These are phyloP conservation scores for Camellia granthamiana DNA, from an alignment of 148 eudicot species.

Conservation along the genomic window DNA sequence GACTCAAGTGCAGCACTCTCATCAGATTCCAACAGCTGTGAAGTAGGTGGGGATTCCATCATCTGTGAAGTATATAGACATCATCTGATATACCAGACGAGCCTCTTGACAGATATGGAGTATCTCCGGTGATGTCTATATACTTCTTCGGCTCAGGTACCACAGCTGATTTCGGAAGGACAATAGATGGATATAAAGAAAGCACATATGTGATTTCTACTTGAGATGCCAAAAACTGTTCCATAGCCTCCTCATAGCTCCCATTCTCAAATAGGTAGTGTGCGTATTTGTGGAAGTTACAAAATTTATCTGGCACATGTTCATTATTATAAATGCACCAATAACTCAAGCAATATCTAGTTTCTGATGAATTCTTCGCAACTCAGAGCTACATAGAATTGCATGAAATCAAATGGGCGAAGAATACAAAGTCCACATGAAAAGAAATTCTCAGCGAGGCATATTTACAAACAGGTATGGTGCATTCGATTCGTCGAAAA, in stretches of 20 bases:
- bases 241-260: constrained; percentile 96
- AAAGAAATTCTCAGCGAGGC: too few species aligned
- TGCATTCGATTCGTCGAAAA: too few species aligned
- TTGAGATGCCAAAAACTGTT: constrained; percentile 93
- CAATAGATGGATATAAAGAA: constrained; percentile 78
- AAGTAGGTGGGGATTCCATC: constrained; percentile 58
- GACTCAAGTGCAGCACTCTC: constrained; percentile 71
- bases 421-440: too few species aligned
- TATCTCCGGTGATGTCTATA: constrained; percentile 65
- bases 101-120: constrained; percentile 61
- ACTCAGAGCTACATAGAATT: neutral
- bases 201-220: constrained; percentile 91
- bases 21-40: constrained; percentile 42
- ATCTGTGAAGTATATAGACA: neutral
- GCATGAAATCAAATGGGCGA: too few species aligned
- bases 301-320: neutral
- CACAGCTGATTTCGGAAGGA: constrained; percentile 67
- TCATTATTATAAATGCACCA: constrained; percentile 7
- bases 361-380: constrained; percentile 5
- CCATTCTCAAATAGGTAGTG: constrained; percentile 93
- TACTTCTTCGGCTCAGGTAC: constrained; percentile 75
- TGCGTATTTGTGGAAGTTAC: constrained; percentile 65
- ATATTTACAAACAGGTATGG: too few species aligned
- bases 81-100: constrained; percentile 89
- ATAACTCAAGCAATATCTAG: neutral